Conservation (phyloP, 352 stramenopile species). For the Peronospora farinosa region DNA sequence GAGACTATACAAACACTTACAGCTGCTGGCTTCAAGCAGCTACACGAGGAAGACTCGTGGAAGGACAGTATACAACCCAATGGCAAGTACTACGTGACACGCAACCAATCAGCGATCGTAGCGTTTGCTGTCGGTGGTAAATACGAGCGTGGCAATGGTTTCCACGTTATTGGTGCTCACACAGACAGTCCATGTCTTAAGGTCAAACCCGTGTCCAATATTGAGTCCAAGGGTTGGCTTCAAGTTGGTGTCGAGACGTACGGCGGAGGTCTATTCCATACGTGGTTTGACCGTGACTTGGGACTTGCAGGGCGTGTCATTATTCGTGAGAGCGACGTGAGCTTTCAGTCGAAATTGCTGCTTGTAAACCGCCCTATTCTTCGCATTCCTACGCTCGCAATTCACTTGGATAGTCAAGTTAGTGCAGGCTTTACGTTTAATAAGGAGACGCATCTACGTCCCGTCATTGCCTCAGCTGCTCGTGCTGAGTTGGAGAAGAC, state of each 20-base stretch:
- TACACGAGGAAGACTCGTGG: constrained; percentile 84
- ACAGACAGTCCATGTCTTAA: constrained; percentile 95
- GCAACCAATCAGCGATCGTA: constrained; percentile 93
- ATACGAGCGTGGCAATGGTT: constrained; percentile 88
- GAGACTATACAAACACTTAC: constrained; percentile 77
- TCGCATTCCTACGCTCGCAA: constrained; percentile 95
- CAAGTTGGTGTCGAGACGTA: constrained; percentile 81
- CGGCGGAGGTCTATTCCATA: constrained; percentile 94
- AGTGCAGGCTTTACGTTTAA: constrained; percentile 91
- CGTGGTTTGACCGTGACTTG: constrained; percentile 97
- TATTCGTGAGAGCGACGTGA: constrained; percentile 71
- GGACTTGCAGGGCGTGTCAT: constrained; percentile 90
- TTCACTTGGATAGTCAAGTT: constrained; percentile 92
- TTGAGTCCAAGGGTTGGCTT: constrained; percentile 78
- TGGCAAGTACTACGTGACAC: constrained; percentile 97
- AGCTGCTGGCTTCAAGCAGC: constrained; percentile 86
- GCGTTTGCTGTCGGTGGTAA: constrained; percentile 93
- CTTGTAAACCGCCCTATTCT: constrained; percentile 93
- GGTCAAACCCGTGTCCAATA: constrained; percentile 92
- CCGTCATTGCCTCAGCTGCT: constrained; percentile 83
- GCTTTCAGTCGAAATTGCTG: constrained; percentile 75
- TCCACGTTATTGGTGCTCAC: constrained; percentile 95
- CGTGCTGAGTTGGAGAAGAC: constrained; percentile 86
- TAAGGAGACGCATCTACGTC: constrained; percentile 94
- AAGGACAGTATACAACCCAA: constrained; percentile 47